Evolutionary conservation across 2,329 filamentous ascomycete species (phyloP), one percentile per base, ranked within the genome.

Genomic region (Myriangium duriaei): DNA sequence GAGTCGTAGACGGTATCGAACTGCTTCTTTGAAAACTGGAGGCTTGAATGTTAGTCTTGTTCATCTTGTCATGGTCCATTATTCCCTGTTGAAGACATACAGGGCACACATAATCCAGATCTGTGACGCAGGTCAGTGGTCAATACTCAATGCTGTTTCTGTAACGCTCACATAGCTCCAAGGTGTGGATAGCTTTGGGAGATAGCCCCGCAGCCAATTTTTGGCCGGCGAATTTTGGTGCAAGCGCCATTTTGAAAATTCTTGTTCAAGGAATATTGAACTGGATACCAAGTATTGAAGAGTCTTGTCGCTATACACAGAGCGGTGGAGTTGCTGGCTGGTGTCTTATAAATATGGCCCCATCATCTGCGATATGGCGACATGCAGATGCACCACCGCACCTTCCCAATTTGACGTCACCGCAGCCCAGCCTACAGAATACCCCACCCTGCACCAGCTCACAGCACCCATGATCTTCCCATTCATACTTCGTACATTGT

Each of bases 31-130:
- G 69, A 76, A 65, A 74, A 81, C 60, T 67, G 45, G 34, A n/a
- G n/a, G 24, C 14, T 30, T 32, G 13, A 32, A 13, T 30, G 30
- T 37, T 4, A 42, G 29, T 17, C 31, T 42, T 40, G n/a, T n/a
- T n/a, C n/a, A n/a, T n/a, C n/a, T n/a, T n/a, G n/a, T n/a, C n/a
- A n/a, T n/a, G n/a, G n/a, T n/a, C n/a, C n/a, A n/a, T n/a, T 32
- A 11, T 34, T 28, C 24, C 16, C 11, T 13, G 11, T 14, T 18
- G 15, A 3, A 11, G 18, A 34, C 56, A 41, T 50, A 69, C 63
- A 29, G 85, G 86, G 59, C 87, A 95, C 54, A 85, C 81, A 65
- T 93, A 95, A 68, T 95, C 87, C 49, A 94, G 76, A 60, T 82
- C 71, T 75, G 29, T 13, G 7, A n/a, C 21, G n/a, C 7, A 26